These are phyloP conservation scores for Cutaneotrichosporon daszewskae DNA, from an alignment of 1,284 basidiomycete genomes.

Conservation along the genomic window DNA sequence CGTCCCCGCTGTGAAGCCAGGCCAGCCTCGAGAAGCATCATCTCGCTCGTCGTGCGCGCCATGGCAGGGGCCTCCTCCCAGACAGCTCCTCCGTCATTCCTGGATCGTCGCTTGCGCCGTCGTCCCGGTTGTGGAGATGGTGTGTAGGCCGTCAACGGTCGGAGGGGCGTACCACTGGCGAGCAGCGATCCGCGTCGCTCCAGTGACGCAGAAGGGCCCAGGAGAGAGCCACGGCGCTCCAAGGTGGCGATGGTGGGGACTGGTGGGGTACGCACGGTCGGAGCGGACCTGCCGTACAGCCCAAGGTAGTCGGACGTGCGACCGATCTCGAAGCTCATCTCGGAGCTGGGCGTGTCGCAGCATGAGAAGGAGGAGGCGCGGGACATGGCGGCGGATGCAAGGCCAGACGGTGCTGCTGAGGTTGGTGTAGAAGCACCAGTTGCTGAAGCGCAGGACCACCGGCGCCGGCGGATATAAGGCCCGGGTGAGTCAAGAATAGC, in stretches of 20 bases:
- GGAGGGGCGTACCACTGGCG: slow-evolving; percentile 7
- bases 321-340: slow-evolving; percentile 15
- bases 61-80: slow-evolving; percentile 7
- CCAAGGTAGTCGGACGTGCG: slow-evolving; percentile 13
- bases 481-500: slow-evolving; percentile 5
- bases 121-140: slow-evolving; percentile 9
- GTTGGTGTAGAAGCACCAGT: neutral
- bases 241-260: no score
- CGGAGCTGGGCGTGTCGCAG: slow-evolving; percentile 10
- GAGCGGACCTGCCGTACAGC: slow-evolving; percentile 8
- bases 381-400: slow-evolving; percentile 5
- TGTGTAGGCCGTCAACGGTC: slow-evolving; percentile 3
- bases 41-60: slow-evolving; percentile 13
- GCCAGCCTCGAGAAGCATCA: slow-evolving; percentile 17
- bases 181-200: slow-evolving; percentile 4
- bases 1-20: slow-evolving; percentile 10
- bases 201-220: no score
- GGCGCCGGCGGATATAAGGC: neutral
- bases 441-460: neutral
- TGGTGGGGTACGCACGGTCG: no score
- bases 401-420: neutral
- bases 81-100: neutral
- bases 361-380: slow-evolving; percentile 7
- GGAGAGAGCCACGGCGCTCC: no score
- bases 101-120: neutral